Base-by-base conservation (phyloP, 164 flowering plant species). In the Tinospora cordifolia region DNA sequence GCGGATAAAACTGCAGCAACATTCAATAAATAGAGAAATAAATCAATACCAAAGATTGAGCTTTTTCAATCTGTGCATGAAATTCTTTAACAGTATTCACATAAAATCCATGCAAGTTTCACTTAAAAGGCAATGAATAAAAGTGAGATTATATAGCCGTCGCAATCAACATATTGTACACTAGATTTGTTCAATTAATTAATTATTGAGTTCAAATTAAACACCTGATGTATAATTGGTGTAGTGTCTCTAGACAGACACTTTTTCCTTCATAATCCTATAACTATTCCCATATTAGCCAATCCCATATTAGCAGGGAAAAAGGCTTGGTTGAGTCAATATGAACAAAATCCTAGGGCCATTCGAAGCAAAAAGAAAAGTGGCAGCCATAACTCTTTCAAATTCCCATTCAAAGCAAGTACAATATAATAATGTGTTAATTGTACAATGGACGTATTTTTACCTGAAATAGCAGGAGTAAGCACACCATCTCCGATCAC, bases 381-480 rank as follows among this genome's bases (percentile, higher is more conserved):
- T 13, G 41, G 39, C 25, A 51, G 40, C 10, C 6, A 14, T 21
- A 62, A 10, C 6, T 34, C 14, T 67, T 67, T 17, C 63, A 60
- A 60, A 27, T 22, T 3, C 63, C 14, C 34, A 8, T 36, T 39
- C 22, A 21, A 64, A 60, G 1, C 2, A 22, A 62, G 36, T 27
- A 60, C 7, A 15, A 60, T 54, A 6, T 11, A 9, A 11, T 54
- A 72, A 65, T 15, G 34, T 17, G 25, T 24, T 49, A 51, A 4
- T 21, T 34, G 36, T 19, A 15, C 7, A 41, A 57, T 11, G 39
- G 10, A 57, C n/a, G 12, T 8, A 62, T 30, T 25, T 67, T 72
- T 74, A 90, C 98, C 98, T 80, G 96, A 92, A 68, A 90, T 92
- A 64, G 92, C 96, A 25, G 98, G 93, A 70, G 93, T 87, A 24